These are phyloP conservation scores for Schrenkiella parvula DNA, from an alignment of 345 rosid genomes.

Conservation along the genomic window DNA sequence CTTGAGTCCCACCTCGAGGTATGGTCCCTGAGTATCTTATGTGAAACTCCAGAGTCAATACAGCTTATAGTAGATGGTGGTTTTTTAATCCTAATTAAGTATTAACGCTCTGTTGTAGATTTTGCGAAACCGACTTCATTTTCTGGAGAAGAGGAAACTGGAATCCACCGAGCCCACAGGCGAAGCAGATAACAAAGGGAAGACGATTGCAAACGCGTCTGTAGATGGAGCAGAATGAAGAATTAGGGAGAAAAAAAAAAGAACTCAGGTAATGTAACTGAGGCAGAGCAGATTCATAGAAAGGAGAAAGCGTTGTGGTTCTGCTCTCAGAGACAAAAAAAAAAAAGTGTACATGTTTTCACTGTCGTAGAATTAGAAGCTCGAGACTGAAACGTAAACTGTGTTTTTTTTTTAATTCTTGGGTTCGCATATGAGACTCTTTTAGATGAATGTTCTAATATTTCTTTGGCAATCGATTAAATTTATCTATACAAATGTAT, in stretches of 20 bases:
- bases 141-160: constrained; percentile 21
- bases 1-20: constrained; percentile 73
- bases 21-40: constrained; percentile 9
- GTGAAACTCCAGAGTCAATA: background rate
- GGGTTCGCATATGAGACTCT: background rate
- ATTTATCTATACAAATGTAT: background rate
- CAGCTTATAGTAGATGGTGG: background rate
- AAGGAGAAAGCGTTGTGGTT: background rate
- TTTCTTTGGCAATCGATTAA: background rate
- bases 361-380: constrained; percentile 16
- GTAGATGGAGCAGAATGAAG: constrained; percentile 10
- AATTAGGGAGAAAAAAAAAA: background rate
- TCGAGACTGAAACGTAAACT: background rate
- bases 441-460: background rate
- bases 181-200: constrained; percentile 22
- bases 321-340: background rate
- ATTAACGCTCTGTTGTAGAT: constrained; percentile 12
- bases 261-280: background rate
- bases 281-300: constrained; percentile 6
- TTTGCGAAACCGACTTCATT: constrained; percentile 22
- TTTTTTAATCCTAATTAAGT: background rate
- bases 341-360: constrained; percentile 17
- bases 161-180: constrained; percentile 9
- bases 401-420: background rate
- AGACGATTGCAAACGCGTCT: constrained; percentile 4